Base-by-base conservation (phyloP, 2,329 filamentous ascomycete species). In the Sporothrix pallida region DNA sequence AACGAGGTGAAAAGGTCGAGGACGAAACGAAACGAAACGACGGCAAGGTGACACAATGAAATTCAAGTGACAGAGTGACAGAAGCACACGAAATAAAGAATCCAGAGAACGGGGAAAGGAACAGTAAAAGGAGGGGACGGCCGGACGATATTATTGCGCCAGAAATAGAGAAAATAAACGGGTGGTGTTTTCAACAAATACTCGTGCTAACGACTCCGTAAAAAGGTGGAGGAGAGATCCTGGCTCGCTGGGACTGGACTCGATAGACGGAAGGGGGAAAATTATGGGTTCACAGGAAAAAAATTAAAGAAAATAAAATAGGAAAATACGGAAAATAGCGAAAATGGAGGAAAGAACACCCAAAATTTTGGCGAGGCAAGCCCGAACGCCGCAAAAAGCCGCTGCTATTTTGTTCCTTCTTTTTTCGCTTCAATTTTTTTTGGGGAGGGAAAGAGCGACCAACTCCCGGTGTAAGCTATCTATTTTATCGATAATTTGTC, bases 271-370 rank as follows among this genome's bases (percentile, higher is more conserved):
- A 46, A 60, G 37, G 48, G 20, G 23, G 54, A 73, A 63, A 73
- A 68, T 26, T 58, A 73, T 60, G 31, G 44, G 54, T 52, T 63
- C 72, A 46, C 68, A 63, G 46, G 56, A 60, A 72, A 72, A 37
- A 37, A 37, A 37, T 37, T 6, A 37, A 37, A 6, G 31, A 37
- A 26, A 26, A 60, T 60, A 62, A 67, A 72, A 54, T 56, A 62
- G n/a, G 37, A 68, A 60, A 68, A 69, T 69, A 54, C 62, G 63
- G 62, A 56, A 67, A 56, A 58, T n/a, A 26, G 20, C 48, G 58
- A 70, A 62, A 73, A 65, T 70, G 7, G 20, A 10, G 50, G 56
- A 46, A 54, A 26, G 26, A 23, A n/a, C 42, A 13, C 70, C 69
- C 52, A 46, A 20, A 56, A 6, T 56, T 50, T 71, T 58, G 50